Evolutionary conservation across 371 early-diverging fungal genomes (phyloP).

Genomic region (Phascolomyces articulosus): DNA sequence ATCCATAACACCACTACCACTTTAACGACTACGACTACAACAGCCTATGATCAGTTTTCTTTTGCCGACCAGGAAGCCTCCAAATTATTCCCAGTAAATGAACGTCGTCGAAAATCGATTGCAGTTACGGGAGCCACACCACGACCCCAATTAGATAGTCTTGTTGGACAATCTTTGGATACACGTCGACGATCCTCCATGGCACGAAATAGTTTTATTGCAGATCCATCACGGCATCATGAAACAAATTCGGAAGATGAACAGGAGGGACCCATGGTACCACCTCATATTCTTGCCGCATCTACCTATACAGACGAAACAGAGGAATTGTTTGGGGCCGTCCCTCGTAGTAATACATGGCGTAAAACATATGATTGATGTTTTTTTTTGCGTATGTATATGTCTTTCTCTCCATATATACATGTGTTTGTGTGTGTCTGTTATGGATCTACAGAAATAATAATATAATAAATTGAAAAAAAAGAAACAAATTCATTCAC

Average conservation of each 20-base stretch:
- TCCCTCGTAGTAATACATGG: conserved; percentile 33
- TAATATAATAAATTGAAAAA: too few species aligned
- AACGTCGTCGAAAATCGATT: conserved; percentile 21
- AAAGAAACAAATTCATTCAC: too few species aligned
- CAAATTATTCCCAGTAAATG: conserved; percentile 11
- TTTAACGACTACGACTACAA: too few species aligned
- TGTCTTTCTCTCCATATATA: neutral
- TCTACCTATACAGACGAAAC: conserved; percentile 35
- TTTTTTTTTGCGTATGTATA: neutral
- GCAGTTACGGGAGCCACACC: conserved; percentile 11
- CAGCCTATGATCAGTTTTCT: conserved; percentile 18
- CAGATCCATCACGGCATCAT: neutral
- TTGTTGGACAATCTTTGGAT: conserved; percentile 21
- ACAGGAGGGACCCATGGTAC: conserved; percentile 36
- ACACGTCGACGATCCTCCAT: conserved; percentile 9
- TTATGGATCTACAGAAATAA: too few species aligned
- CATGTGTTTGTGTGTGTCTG: too few species aligned
- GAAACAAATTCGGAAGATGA: conserved; percentile 21
- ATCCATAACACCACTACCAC: too few species aligned
- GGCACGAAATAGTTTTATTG: neutral
- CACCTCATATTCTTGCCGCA: conserved; percentile 41
- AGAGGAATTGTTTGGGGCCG: conserved; percentile 44
- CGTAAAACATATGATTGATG: conserved; percentile 25
- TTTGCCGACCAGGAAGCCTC: conserved; percentile 16
- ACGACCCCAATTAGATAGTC: conserved; percentile 13